Evolutionary conservation across 139 green algal genomes (phyloP).

Genomic region (Pseudopediastrum boryanum): DNA sequence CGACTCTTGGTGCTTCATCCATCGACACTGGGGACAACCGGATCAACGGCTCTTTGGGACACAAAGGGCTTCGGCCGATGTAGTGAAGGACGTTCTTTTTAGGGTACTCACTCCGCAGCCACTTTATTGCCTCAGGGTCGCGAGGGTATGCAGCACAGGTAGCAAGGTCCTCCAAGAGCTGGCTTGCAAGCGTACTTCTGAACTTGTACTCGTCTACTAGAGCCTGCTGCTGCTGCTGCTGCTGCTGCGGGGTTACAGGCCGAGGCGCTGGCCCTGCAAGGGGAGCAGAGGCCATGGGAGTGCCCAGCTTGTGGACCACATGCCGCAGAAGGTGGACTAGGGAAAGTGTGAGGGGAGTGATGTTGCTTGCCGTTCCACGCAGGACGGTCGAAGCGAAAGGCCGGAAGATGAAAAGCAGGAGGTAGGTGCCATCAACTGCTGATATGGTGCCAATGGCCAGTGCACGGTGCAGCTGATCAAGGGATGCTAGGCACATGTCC

Average conservation of each 20-base stretch:
- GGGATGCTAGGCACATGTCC: no score
- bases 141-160: not conserved
- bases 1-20: not conserved
- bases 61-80: not conserved
- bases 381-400: not conserved
- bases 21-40: not conserved
- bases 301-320: not conserved
- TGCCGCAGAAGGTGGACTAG: not conserved
- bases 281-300: no score
- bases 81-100: not conserved
- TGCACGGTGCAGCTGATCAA: slow-evolving; percentile 12
- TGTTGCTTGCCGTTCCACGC: not conserved
- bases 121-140: not conserved
- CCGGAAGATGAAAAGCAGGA: slow-evolving; percentile 22
- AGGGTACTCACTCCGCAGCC: not conserved
- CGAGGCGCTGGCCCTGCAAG: no score
- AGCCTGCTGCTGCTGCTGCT: slow-evolving; percentile 12
- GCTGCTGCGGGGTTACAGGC: not conserved
- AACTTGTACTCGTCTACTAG: no score
- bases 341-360: not conserved
- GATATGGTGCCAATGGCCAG: slow-evolving; percentile 1
- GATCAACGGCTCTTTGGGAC: slow-evolving; percentile 5
- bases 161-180: not conserved
- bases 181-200: not conserved
- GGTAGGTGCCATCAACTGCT: not conserved